Conservation (phyloP, 805 yeast species). For the Suhomyces sp. region DNA sequence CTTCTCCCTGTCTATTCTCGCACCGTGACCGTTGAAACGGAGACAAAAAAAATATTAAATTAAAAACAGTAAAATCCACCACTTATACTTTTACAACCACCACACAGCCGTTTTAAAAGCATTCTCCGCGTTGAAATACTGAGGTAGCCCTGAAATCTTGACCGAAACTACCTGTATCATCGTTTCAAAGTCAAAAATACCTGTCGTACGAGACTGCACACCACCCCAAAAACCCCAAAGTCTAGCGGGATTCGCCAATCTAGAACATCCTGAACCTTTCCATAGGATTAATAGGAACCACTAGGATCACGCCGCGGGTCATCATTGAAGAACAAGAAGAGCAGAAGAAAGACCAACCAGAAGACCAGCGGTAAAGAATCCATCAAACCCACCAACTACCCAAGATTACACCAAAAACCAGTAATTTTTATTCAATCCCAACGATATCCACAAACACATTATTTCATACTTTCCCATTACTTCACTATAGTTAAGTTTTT, state of each 20-base stretch:
- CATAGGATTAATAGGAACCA: too few species aligned
- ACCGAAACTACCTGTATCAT: background rate
- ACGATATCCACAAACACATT: too few species aligned
- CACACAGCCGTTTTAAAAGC: background rate
- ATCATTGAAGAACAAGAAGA: background rate
- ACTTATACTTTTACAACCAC: background rate
- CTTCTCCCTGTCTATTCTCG: background rate
- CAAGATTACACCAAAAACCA: too few species aligned
- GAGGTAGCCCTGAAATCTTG: background rate
- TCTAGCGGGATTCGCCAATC: background rate
- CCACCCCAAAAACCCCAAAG: background rate
- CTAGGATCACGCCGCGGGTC: background rate
- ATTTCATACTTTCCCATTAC: too few species aligned
- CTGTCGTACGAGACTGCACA: background rate
- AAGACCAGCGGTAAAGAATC: background rate
- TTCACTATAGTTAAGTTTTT: too few species aligned
- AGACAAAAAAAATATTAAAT: slow-evolving; percentile 1
- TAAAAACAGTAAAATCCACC: slow-evolving; percentile 2
- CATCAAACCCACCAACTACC: background rate
- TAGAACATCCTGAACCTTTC: too few species aligned
- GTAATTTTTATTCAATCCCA: background rate
- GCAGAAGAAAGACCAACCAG: background rate
- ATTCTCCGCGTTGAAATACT: background rate
- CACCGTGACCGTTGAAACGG: slow-evolving; percentile 6
- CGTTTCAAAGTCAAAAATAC: background rate